Percentiles rank a stretch among this genome's conserved stretches.
Conservation (phyloP, 176 grass and related monocot genomes). For the Luzula sylvatica region DNA sequence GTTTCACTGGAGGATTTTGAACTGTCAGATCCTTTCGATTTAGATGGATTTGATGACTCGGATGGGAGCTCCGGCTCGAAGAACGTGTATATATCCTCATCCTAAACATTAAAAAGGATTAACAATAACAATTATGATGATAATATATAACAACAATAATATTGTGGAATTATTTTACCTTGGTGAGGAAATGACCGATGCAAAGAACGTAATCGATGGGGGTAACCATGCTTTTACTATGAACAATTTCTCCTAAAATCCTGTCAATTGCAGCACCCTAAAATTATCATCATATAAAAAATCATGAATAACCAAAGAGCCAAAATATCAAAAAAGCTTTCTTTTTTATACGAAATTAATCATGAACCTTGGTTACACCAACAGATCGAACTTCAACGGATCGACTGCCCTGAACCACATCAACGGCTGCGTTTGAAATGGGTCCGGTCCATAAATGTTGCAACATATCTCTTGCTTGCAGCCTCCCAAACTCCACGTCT, state of each 20-base stretch:
- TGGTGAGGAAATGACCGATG: conserved; percentile 88
- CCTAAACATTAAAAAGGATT: conserved; percentile 31
- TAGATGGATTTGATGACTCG: conserved; percentile 40
- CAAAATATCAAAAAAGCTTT: too few species aligned
- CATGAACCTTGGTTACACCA: conserved; percentile 86
- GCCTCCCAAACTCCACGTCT: conserved; percentile 98
- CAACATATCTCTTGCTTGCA: conserved; percentile 99
- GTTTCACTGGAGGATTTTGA: conserved; percentile 33
- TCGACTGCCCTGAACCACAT: conserved; percentile 98
- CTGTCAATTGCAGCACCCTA: conserved; percentile 95
- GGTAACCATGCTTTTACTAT: conserved; percentile 92
- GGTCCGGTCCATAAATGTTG: conserved; percentile 97
- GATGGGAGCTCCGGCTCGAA: conserved; percentile 92
- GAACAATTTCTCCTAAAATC: conserved; percentile 90
- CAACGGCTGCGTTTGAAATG: conserved; percentile 94
- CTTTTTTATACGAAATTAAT: background rate
- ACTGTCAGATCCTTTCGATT: conserved; percentile 47
- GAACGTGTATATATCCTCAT: conserved; percentile 97
- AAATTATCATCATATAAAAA: conserved; percentile 15
- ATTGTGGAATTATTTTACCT: conserved; percentile 43
- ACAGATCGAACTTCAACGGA: conserved; percentile 97
- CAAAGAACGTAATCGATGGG: conserved; percentile 98
- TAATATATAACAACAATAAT: background rate
- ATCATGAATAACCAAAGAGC: too few species aligned
- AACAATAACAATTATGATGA: background rate